These are phyloP conservation scores for Aegilops umbellulata DNA, from an alignment of 176 grass and related monocot genomes.

Conservation along the genomic window DNA sequence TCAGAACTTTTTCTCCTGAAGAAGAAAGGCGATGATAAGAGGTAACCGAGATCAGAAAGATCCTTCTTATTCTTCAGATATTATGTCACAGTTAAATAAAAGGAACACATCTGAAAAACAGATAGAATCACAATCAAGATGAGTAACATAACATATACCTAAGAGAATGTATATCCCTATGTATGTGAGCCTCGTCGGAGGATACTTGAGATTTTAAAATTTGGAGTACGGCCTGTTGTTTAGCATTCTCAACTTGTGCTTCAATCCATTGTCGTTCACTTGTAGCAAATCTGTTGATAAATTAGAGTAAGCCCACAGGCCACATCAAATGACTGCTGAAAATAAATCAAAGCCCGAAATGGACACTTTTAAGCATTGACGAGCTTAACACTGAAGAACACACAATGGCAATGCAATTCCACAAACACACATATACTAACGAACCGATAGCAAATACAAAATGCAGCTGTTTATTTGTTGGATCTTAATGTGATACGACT, in stretches of 20 bases:
- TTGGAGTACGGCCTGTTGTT: slow-evolving; percentile 91
- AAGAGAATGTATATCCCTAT: slow-evolving; percentile 89
- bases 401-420: not conserved
- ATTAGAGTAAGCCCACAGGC: not conserved
- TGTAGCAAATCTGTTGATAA: slow-evolving; percentile 84
- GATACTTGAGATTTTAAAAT: slow-evolving; percentile 88
- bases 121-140: not conserved
- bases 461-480: not conserved
- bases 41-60: slow-evolving; percentile 9
- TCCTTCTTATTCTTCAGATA: not conserved
- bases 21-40: slow-evolving; percentile 11
- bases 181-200: slow-evolving; percentile 90
- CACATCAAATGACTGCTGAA: not conserved
- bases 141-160: slow-evolving; percentile 52
- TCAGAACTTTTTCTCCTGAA: slow-evolving; percentile 92
- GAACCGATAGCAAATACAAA: not conserved
- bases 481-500: not conserved
- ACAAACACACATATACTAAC: not conserved
- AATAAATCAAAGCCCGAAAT: not conserved
- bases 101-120: slow-evolving; percentile 15
- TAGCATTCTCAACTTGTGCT: slow-evolving; percentile 96
- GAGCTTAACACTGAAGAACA: not conserved
- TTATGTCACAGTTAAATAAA: not conserved
- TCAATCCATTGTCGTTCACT: slow-evolving; percentile 99
- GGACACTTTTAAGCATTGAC: not conserved